Conservation (phyloP, 2,329 filamentous ascomycete genomes). For the Sarocladium strictum region DNA sequence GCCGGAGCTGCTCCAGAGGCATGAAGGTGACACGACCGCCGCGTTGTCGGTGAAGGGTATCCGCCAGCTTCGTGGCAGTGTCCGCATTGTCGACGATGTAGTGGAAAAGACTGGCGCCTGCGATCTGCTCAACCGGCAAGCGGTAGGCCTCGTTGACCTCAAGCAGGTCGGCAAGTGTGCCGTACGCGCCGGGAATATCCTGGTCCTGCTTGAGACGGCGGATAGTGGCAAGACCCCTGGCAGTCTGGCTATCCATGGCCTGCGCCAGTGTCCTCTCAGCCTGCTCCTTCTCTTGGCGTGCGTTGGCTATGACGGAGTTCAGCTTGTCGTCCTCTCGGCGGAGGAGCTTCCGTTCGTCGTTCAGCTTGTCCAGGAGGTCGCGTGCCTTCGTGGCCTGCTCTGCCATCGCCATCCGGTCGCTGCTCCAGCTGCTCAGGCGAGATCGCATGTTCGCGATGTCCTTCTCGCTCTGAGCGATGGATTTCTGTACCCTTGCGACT, state of each 20-base stretch:
- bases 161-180: constrained; percentile 88
- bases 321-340: constrained; percentile 87
- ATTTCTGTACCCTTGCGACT: constrained; percentile 62
- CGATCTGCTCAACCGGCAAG: constrained; percentile 86
- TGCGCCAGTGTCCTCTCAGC: constrained; percentile 74
- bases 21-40: constrained; percentile 91
- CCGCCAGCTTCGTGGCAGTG: constrained; percentile 76
- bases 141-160: constrained; percentile 80
- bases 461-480: constrained; percentile 66
- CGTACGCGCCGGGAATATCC: constrained; percentile 80
- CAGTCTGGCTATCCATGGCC: constrained; percentile 85
- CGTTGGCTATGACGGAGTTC: constrained; percentile 68
- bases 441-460: constrained; percentile 66
- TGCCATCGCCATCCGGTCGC: constrained; percentile 64
- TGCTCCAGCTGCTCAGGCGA: constrained; percentile 72
- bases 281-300: constrained; percentile 68
- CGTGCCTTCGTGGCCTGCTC: constrained; percentile 72
- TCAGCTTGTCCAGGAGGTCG: constrained; percentile 69
- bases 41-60: constrained; percentile 70
- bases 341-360: constrained; percentile 81
- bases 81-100: constrained; percentile 91
- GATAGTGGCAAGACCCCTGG: constrained; percentile 80
- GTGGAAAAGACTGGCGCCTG: constrained; percentile 88
- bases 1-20: constrained; percentile 76
- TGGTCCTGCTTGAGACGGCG: constrained; percentile 74